A percentile compares a stretch with the other conserved stretches of the same genome.
Conservation (phyloP, 257 asterid genomes). For the Ocimum tenuiflorum region DNA sequence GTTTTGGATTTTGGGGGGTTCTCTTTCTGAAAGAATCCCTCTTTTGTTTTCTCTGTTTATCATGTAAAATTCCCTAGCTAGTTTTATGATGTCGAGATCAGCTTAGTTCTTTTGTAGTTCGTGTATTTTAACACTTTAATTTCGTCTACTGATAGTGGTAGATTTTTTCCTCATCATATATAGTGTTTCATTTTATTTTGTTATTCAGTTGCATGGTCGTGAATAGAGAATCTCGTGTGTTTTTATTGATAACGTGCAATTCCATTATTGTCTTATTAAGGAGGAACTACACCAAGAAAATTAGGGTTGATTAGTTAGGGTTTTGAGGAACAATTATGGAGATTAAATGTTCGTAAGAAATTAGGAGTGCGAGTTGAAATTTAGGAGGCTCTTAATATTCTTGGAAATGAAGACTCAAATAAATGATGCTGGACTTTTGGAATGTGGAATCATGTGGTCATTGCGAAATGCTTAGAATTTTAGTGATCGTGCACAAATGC, state of each 20-base stretch:
- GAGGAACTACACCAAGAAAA: background rate
- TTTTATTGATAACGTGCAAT: no score
- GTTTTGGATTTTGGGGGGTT: constrained; percentile 26
- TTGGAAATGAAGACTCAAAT: constrained; percentile 28
- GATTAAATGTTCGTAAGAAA: no score
- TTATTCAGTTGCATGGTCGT: no score
- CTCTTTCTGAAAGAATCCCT: constrained; percentile 35
- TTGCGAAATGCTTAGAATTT: constrained; percentile 15
- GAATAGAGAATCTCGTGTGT: no score
- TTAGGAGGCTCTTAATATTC: background rate
- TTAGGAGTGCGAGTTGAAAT: no score
- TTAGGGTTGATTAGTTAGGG: constrained; percentile 31
- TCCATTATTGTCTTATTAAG: background rate
- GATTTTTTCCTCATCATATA: no score
- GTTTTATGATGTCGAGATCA: no score
- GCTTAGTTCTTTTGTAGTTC: background rate
- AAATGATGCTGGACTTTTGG: constrained; percentile 25
- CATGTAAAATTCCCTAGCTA: no score
- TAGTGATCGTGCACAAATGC: no score
- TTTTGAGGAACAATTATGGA: no score
- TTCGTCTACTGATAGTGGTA: background rate
- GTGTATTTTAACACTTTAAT: constrained; percentile 7
- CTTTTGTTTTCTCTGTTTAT: no score
- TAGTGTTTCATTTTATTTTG: no score
- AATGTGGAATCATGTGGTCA: constrained; percentile 23